phyloP scores from a whole-genome alignment of 768 basidiomycete species.

The Phanerochaete carnosa region DNA sequence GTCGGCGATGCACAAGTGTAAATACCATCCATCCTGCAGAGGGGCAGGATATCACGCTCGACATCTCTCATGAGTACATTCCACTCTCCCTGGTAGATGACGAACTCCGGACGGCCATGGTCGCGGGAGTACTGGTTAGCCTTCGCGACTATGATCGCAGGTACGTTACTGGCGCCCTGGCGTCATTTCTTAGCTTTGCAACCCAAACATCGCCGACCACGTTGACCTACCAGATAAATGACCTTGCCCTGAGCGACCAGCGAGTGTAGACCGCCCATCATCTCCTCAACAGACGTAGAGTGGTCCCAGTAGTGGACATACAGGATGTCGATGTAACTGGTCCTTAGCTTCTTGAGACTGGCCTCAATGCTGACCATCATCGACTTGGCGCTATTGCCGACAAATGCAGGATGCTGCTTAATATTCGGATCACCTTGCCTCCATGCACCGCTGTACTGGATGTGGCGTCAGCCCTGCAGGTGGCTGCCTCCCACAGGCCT shows the following conservation, averaged over 20 bases:
- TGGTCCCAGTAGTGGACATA: constrained; percentile 43
- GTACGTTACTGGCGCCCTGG: constrained; percentile 25
- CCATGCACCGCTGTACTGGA: constrained; percentile 12
- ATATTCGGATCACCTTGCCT: background rate
- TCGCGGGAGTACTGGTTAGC: constrained; percentile 38
- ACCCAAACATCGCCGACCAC: too few species aligned
- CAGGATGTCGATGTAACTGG: constrained; percentile 41
- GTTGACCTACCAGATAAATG: constrained; percentile 23
- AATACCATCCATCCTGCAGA: constrained; percentile 24
- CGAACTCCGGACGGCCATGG: constrained; percentile 36
- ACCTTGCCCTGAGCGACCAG: constrained; percentile 35
- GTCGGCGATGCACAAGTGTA: constrained; percentile 30
- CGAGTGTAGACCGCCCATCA: constrained; percentile 35
- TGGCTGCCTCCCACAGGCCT: background rate
- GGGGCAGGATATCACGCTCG: constrained; percentile 40
- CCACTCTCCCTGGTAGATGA: constrained; percentile 39
- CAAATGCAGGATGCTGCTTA: constrained; percentile 29
- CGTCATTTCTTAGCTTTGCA: constrained; percentile 10
- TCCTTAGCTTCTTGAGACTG: constrained; percentile 39
- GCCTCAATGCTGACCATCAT: constrained; percentile 28
- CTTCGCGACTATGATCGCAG: constrained; percentile 33
- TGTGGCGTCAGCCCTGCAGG: background rate
- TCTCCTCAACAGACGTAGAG: constrained; percentile 34
- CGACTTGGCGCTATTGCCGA: constrained; percentile 33
- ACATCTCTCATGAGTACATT: constrained; percentile 31